These are phyloP conservation scores for Ophiostoma ips DNA, from an alignment of 2,329 filamentous ascomycete species.

Conservation along the genomic window DNA sequence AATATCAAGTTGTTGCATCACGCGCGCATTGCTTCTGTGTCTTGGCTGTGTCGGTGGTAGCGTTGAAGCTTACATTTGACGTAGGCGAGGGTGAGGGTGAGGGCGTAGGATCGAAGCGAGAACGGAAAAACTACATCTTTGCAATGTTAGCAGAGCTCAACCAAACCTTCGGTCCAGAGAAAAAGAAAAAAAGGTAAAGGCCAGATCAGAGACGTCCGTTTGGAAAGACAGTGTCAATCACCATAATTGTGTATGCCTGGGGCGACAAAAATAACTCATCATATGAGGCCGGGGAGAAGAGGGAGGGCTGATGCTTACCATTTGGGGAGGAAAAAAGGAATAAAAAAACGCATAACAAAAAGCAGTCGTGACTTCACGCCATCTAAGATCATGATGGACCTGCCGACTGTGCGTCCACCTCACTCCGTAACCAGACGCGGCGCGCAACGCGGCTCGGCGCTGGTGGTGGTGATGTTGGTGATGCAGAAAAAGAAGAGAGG, in stretches of 20 bases:
- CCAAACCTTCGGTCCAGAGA: background rate
- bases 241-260: constrained; percentile 42
- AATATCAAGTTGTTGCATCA: constrained; percentile 58
- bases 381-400: background rate
- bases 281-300: constrained; percentile 18
- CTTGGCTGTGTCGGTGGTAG: background rate
- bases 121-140: background rate
- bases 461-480: background rate
- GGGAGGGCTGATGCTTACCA: background rate
- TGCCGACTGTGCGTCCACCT: background rate
- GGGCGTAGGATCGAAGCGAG: background rate
- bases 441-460: background rate
- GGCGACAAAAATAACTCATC: constrained; percentile 45
- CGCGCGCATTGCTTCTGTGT: constrained; percentile 18
- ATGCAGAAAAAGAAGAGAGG: background rate
- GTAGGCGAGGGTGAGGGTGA: background rate
- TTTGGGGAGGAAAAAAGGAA: background rate
- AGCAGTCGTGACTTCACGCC: background rate
- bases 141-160: constrained; percentile 3
- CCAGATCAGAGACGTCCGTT: constrained; percentile 31
- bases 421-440: background rate
- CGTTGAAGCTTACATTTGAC: constrained; percentile 9
- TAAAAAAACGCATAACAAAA: background rate
- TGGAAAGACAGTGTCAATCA: constrained; percentile 41
- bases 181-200: background rate